phyloP scores from a whole-genome alignment of 73 alveolate genomes.

The Symbiodinium natans region DNA sequence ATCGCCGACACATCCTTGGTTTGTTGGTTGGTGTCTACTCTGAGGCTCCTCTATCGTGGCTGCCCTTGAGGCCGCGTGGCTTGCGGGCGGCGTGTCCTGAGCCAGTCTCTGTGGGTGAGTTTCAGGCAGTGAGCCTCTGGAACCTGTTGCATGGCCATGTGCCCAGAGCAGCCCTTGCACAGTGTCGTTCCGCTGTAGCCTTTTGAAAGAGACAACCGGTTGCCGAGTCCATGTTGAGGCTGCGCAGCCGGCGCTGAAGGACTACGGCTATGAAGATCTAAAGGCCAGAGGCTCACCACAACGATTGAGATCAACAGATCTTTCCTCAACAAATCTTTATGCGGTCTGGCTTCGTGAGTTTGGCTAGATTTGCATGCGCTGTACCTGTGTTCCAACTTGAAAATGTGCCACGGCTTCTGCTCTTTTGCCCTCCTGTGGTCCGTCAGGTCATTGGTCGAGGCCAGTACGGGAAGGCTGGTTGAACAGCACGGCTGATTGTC shows the following conservation, averaged over 20 bases:
- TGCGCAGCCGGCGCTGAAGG: slow-evolving; percentile 29
- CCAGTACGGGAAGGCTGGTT: slow-evolving; percentile 78
- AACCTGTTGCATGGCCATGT: neutral
- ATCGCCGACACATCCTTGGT: no score
- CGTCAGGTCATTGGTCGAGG: slow-evolving; percentile 83
- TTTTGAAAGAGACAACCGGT: neutral
- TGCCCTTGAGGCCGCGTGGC: neutral
- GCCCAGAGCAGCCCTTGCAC: neutral
- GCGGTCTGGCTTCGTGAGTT: neutral
- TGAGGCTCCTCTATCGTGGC: neutral
- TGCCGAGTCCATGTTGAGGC: no score
- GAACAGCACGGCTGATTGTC: no score
- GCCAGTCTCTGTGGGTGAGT: neutral
- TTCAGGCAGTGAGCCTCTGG: neutral
- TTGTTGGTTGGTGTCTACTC: neutral
- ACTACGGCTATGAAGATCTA: slow-evolving; percentile 86
- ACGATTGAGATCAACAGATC: neutral
- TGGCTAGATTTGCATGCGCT: neutral
- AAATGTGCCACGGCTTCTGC: neutral
- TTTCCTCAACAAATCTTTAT: neutral
- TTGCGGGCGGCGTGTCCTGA: no score
- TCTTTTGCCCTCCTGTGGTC: neutral
- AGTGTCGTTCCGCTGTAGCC: neutral
- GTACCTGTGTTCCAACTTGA: neutral
- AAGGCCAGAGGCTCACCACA: neutral